Conservation (phyloP, 2,329 filamentous ascomycete genomes). For the Dactylellina sp. region DNA sequence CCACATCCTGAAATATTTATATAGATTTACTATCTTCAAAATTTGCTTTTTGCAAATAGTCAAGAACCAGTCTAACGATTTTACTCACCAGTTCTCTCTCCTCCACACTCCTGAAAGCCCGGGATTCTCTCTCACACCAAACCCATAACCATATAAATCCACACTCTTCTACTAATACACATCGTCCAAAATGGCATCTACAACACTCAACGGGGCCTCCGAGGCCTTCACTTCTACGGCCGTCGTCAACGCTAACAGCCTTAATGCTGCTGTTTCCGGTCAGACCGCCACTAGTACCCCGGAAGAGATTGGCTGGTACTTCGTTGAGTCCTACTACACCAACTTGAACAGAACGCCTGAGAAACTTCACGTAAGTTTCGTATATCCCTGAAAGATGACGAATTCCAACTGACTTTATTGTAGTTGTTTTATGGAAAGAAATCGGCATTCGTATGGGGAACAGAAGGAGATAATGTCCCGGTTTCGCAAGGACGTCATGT, state of each 20-base stretch:
- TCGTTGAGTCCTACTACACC: conserved; percentile 99
- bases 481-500: conserved; percentile 90
- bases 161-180: background rate
- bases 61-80: background rate
- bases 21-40: background rate
- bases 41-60: background rate
- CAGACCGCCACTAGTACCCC: conserved; percentile 71
- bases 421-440: conserved; percentile 94
- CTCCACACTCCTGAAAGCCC: conserved; percentile 32
- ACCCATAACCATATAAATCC: background rate
- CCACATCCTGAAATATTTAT: conserved; percentile 51
- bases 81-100: conserved; percentile 46
- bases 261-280: conserved; percentile 52
- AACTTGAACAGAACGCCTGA: conserved; percentile 94
- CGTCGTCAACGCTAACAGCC: conserved; percentile 63
- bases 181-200: conserved; percentile 58
- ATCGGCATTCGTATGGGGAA: conserved; percentile 92
- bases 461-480: conserved; percentile 86
- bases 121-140: conserved; percentile 50
- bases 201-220: conserved; percentile 61
- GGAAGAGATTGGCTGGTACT: conserved; percentile 99
- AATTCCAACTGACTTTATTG: conserved; percentile 22
- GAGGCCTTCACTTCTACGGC: conserved; percentile 61
- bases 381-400: background rate
- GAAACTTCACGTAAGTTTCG: conserved; percentile 78